Evolutionary conservation across 1,284 basidiomycete species (phyloP).

Genomic region (Papiliotrema laurentii): DNA sequence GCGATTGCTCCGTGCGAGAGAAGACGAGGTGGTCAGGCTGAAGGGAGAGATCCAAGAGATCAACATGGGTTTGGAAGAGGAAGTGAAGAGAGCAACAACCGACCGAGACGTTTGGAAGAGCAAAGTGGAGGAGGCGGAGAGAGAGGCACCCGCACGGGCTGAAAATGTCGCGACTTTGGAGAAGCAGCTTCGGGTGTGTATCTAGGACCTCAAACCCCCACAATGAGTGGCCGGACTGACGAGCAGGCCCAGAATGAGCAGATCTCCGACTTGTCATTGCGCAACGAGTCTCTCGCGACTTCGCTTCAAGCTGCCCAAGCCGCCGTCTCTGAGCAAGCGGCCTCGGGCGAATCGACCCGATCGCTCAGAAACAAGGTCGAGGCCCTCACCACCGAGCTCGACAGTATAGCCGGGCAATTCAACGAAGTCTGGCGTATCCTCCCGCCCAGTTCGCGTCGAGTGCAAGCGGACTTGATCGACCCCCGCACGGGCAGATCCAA

Average conservation of each 20-base stretch:
- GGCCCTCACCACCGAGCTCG: conserved; percentile 50
- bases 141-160: conserved; percentile 37
- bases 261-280: conserved; percentile 32
- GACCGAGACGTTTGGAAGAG: conserved; percentile 56
- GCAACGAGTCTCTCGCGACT: conserved; percentile 31
- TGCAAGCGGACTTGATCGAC: conserved; percentile 57
- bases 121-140: conserved; percentile 54
- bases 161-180: conserved; percentile 56
- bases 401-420: conserved; percentile 60
- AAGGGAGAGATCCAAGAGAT: conserved; percentile 49
- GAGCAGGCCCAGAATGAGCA: conserved; percentile 39
- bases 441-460: conserved; percentile 71
- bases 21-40: conserved; percentile 51
- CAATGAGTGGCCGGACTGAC: background rate
- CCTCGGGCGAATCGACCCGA: conserved; percentile 18
- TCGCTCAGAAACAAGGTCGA: conserved; percentile 26
- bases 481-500: conserved; percentile 54
- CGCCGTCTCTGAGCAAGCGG: conserved; percentile 16
- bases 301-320: conserved; percentile 33
- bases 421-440: conserved; percentile 71
- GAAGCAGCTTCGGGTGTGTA: conserved; percentile 52
- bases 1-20: conserved; percentile 51
- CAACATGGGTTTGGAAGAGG: conserved; percentile 54
- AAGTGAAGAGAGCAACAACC: conserved; percentile 56
- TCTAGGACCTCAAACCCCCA: background rate